Evolutionary conservation across 257 asterid species (phyloP).

Genomic region (Solanum chmielewskii): DNA sequence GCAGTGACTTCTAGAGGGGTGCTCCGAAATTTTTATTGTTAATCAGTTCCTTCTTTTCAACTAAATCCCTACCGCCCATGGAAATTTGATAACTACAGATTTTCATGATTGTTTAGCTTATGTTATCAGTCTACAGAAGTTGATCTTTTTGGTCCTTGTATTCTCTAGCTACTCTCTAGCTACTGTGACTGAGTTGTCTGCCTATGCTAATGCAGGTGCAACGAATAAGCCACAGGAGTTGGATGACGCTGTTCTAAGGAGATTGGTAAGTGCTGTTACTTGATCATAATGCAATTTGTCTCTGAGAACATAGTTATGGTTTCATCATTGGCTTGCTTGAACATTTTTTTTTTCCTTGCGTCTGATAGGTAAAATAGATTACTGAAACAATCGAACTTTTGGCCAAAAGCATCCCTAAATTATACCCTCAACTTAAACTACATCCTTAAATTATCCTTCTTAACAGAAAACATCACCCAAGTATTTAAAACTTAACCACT

Average conservation of each 20-base stretch:
- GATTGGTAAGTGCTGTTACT: constrained; percentile 66
- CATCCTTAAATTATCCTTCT: background rate
- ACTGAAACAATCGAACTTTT: background rate
- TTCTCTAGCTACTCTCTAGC: background rate
- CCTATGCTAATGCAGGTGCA: constrained; percentile 64
- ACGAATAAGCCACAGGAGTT: constrained; percentile 97
- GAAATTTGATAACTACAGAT: background rate
- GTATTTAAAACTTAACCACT: background rate
- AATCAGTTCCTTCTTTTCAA: background rate
- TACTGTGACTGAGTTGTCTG: background rate
- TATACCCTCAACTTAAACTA: background rate
- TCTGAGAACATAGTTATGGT: background rate
- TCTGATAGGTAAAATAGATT: background rate
- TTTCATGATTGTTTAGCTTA: background rate
- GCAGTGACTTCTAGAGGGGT: background rate
- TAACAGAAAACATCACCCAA: background rate
- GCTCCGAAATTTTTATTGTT: background rate
- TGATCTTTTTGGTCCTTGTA: background rate
- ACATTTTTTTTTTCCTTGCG: background rate
- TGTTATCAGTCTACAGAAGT: background rate
- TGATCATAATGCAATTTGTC: background rate
- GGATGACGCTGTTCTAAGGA: constrained; percentile 98
- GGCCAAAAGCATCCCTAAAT: background rate
- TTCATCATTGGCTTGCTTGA: background rate
- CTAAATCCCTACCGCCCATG: background rate